Conservation (phyloP, 1,139 yeast genomes). For the Schwanniomyces etchellsii region DNA sequence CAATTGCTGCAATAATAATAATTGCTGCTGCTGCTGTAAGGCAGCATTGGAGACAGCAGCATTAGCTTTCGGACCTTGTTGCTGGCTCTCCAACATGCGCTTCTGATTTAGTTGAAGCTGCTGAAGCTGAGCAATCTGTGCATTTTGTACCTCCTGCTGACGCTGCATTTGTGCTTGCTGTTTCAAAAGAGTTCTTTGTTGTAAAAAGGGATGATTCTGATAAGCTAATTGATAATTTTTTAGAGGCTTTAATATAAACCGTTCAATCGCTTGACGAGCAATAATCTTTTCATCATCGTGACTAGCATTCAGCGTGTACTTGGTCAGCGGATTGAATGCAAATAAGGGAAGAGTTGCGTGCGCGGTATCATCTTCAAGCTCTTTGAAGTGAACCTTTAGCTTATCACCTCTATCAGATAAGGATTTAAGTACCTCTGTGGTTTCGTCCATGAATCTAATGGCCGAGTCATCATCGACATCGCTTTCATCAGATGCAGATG, state of each 20-base stretch:
- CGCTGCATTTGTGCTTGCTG: conserved; percentile 23
- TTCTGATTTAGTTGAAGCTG: conserved; percentile 23
- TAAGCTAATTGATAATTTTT: conserved; percentile 46
- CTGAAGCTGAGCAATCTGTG: conserved; percentile 19
- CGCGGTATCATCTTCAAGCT: conserved; percentile 12
- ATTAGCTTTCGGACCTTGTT: conserved; percentile 2
- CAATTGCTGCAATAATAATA: conserved; percentile 13
- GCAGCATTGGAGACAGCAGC: conserved; percentile 4
- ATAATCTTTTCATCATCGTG: conserved; percentile 34
- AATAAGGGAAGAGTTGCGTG: conserved; percentile 32
- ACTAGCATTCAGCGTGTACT: conserved; percentile 15
- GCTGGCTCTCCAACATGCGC: conserved; percentile 17
- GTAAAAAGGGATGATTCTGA: conserved; percentile 40
- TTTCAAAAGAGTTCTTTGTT: conserved; percentile 33
- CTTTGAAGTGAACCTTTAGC: conserved; percentile 29
- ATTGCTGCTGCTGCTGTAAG: conserved; percentile 15
- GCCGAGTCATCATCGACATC: conserved; percentile 38
- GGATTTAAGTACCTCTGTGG: conserved; percentile 27
- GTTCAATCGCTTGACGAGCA: conserved; percentile 40
- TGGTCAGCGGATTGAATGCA: conserved; percentile 24
- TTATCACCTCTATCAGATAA: conserved; percentile 28
- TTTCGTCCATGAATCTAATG: conserved; percentile 30
- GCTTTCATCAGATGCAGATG: conserved; percentile 31
- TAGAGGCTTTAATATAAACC: conserved; percentile 36
- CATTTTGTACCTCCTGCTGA: conserved; percentile 17